Evolutionary conservation across 225 moss, liverwort and hornwort species (phyloP).

Genomic region (Rhytidiadelphus loreus): DNA sequence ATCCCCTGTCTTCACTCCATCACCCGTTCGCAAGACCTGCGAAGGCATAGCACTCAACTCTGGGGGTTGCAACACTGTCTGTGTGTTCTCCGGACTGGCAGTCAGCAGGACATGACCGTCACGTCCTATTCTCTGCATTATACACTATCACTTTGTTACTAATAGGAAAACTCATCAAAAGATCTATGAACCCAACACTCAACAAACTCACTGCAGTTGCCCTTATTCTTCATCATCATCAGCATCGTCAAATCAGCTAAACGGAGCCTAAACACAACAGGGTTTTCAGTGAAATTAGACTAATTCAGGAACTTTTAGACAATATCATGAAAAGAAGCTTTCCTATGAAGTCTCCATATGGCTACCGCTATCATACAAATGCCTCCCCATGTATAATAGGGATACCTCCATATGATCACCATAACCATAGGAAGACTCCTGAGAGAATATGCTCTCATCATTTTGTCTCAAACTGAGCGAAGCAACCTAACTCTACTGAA

Average conservation of each 20-base stretch:
- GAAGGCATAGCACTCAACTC: slow-evolving; percentile 31
- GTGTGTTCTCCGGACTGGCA: slow-evolving; percentile 35
- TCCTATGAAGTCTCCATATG: background rate
- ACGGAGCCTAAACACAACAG: background rate
- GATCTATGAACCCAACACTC: background rate
- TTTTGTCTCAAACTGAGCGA: background rate
- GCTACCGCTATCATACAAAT: background rate
- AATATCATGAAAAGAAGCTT: background rate
- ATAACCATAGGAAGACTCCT: background rate
- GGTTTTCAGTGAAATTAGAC: background rate
- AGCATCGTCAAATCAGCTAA: background rate
- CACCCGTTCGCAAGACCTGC: slow-evolving; percentile 17
- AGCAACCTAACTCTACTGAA: background rate
- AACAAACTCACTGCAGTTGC: background rate
- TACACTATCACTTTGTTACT: slow-evolving; percentile 49
- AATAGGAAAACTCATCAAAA: background rate
- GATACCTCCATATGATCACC: background rate
- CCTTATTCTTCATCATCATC: background rate
- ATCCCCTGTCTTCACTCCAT: slow-evolving; percentile 30
- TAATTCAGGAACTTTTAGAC: background rate
- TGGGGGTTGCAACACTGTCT: slow-evolving; percentile 34
- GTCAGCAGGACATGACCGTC: slow-evolving; percentile 37
- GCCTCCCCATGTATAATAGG: background rate
- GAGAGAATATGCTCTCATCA: background rate
- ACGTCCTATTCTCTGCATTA: slow-evolving; percentile 52